These are phyloP conservation scores for Pyrenula massariospora DNA, from an alignment of 495 filamentous ascomycete species.

Conservation along the genomic window DNA sequence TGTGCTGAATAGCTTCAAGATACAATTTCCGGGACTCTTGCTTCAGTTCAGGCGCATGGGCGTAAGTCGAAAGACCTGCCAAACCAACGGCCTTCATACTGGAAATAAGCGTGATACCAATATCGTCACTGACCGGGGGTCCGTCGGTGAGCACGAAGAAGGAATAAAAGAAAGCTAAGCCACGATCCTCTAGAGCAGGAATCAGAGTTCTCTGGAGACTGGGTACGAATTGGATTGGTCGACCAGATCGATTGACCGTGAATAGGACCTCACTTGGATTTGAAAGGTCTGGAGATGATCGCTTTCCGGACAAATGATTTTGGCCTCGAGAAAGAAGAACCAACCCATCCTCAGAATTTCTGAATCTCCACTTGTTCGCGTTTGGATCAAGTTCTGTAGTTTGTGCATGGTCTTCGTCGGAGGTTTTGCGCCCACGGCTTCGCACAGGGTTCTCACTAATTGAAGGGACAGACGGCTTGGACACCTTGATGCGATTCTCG, in stretches of 20 bases:
- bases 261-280: background rate
- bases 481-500: background rate
- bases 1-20: background rate
- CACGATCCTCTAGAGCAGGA: background rate
- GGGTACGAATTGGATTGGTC: background rate
- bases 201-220: background rate
- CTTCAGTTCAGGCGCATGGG: background rate
- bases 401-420: background rate
- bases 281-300: background rate
- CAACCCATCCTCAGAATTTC: background rate
- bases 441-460: background rate
- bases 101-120: background rate
- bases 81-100: background rate
- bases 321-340: background rate
- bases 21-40: background rate
- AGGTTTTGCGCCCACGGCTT: background rate
- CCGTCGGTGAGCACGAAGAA: background rate
- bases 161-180: background rate
- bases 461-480: background rate
- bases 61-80: background rate
- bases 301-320: background rate
- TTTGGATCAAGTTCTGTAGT: background rate
- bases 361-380: background rate
- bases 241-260: background rate
- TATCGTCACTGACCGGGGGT: background rate